phyloP scores from a whole-genome alignment of 495 filamentous ascomycete species.

The Aspergillus bertholletiae region DNA sequence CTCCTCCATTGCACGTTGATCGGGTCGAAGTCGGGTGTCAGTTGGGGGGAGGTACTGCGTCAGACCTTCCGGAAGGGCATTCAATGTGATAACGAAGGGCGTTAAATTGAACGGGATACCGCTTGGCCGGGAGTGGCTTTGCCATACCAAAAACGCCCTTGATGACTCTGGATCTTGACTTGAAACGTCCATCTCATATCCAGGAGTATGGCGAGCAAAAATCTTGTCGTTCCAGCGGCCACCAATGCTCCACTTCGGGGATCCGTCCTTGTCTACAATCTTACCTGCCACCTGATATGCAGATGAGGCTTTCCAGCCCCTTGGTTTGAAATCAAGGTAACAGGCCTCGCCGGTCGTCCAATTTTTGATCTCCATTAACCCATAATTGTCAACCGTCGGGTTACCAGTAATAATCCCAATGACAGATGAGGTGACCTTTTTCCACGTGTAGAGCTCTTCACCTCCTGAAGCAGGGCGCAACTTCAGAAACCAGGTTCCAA shows the following conservation, averaged over 20 bases:
- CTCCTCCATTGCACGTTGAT: conserved; percentile 99
- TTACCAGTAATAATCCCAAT: conserved; percentile 96
- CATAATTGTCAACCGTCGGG: conserved; percentile 97
- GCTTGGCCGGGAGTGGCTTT: conserved; percentile 73
- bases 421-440: conserved; percentile 97
- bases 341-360: conserved; percentile 90
- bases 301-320: conserved; percentile 89
- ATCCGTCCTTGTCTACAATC: conserved; percentile 69
- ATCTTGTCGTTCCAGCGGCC: conserved; percentile 98
- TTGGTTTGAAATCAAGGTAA: conserved; percentile 89
- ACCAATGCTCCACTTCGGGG: conserved; percentile 80
- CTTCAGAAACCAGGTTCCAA: conserved; percentile 95
- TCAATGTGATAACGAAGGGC: conserved; percentile 91
- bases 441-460: conserved; percentile 96
- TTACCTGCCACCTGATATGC: conserved; percentile 86
- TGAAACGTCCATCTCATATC: conserved; percentile 74
- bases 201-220: conserved; percentile 88
- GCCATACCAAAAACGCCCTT: conserved; percentile 89
- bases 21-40: conserved; percentile 83
- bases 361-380: conserved; percentile 95
- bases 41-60: conserved; percentile 77
- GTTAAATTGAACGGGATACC: conserved; percentile 96
- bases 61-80: conserved; percentile 76
- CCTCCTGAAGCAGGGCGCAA: conserved; percentile 74
- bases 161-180: conserved; percentile 45